Evolutionary conservation across 768 basidiomycete genomes (phyloP), one percentile per base, ranked within the genome.

Genomic region (Agaricus bisporus): DNA sequence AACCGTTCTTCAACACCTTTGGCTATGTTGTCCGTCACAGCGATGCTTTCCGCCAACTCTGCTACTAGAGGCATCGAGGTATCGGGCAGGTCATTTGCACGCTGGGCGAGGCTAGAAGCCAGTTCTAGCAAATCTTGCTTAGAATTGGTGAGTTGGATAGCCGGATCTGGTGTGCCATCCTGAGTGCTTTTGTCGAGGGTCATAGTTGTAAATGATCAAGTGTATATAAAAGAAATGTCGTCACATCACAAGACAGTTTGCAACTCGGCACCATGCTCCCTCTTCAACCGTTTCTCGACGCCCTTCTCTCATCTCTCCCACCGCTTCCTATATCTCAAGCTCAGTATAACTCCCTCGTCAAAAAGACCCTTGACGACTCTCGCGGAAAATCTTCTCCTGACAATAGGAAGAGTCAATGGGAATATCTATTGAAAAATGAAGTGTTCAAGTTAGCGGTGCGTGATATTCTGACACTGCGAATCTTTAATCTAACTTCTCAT

Each of bases 361-460:
- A 66, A 29, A 68, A 68, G 28, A 73, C 76, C 2, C 61, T 88
- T 22, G 56, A 58, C 28, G 72, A 77, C 18, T 69, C 77, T 1
- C 70, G 69, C 35, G 60, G 61, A 37, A 73, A 72, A 32, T 68
- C 72, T 1, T 77, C 77, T 6, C 62, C 72, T 3, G 89, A 90
- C 47, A 85, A 80, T 55, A 70, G 78, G 55, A 85, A 81, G 65
- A 80, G 77, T 43, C 81, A 82, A 60, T 91, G 90, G 89, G 90
- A 91, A 62, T 80, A 80, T 58, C 68, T 83, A 37, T 68, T 91
- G 32, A 81, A 80, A 70, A 80, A 80, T 57, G 86, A 88, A 61
- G 75, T 91, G 42, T 86, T 88, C 63, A 70, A 70, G 44, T 73
- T 88, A 56, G 87, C 88, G 48, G 90, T 91, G 60, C 61, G 82